phyloP scores from a whole-genome alignment of 2,329 filamentous ascomycete genomes.

The Zymoseptoria passerinii region DNA sequence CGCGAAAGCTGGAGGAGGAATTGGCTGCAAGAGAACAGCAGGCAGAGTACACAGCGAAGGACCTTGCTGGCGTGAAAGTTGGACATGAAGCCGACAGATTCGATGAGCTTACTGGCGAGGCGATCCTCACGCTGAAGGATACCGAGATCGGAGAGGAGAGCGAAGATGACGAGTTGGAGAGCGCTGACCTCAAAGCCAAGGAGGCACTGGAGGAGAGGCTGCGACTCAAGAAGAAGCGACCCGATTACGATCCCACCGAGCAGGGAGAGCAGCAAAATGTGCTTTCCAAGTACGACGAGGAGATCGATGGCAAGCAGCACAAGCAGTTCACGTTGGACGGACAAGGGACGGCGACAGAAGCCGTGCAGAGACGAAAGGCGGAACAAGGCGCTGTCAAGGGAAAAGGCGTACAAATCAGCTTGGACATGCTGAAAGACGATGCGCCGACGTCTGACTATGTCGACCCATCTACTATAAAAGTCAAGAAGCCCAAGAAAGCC shows the following conservation, averaged over 20 bases:
- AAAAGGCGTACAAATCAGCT: slow-evolving; percentile 62
- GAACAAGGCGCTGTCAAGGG: slow-evolving; percentile 48
- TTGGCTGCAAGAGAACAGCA: slow-evolving; percentile 65
- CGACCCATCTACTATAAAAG: slow-evolving; percentile 76
- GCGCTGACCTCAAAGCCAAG: slow-evolving; percentile 60
- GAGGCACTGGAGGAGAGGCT: slow-evolving; percentile 68
- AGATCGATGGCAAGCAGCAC: slow-evolving; percentile 79
- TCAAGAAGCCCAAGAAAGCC: slow-evolving; percentile 86
- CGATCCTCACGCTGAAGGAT: slow-evolving; percentile 92
- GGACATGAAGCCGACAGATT: slow-evolving; percentile 79
- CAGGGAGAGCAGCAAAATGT: slow-evolving; percentile 59
- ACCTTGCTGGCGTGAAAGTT: slow-evolving; percentile 84
- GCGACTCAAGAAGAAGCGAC: slow-evolving; percentile 81
- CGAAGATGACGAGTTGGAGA: slow-evolving; percentile 84
- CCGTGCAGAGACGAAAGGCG: slow-evolving; percentile 39
- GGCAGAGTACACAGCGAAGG: slow-evolving; percentile 73
- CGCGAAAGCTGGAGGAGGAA: slow-evolving; percentile 64
- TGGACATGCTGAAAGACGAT: slow-evolving; percentile 62
- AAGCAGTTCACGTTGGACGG: slow-evolving; percentile 84
- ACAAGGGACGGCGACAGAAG: slow-evolving; percentile 56
- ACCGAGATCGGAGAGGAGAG: slow-evolving; percentile 71
- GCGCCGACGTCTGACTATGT: slow-evolving; percentile 76
- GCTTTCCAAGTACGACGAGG: slow-evolving; percentile 88
- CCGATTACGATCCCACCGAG: slow-evolving; percentile 78
- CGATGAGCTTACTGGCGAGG: slow-evolving; percentile 64